Conservation (phyloP, 1,284 basidiomycete species). For the Rhodotorula sp. region DNA sequence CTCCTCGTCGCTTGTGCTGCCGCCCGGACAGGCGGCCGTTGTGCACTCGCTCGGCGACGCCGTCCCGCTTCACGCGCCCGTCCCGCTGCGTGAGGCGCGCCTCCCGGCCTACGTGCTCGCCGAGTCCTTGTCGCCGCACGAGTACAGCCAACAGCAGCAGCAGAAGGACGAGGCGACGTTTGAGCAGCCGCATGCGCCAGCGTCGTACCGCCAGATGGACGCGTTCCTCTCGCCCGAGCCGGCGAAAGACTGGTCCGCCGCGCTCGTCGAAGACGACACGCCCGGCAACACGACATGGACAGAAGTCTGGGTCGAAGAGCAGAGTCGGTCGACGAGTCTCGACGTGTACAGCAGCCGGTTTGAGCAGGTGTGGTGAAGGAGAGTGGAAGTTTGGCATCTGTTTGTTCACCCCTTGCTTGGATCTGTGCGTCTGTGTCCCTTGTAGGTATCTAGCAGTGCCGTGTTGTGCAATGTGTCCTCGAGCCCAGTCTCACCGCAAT, state of each 20-base stretch:
- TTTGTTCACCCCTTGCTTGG: background rate
- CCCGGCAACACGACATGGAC: background rate
- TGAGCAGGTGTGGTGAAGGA: background rate
- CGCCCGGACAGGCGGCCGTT: no score
- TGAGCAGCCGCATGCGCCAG: background rate
- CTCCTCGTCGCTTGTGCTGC: no score
- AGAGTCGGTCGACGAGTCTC: background rate
- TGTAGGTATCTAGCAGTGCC: background rate
- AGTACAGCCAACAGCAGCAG: no score
- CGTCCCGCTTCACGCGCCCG: no score
- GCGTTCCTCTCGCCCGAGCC: slow-evolving; percentile 1
- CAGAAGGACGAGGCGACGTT: no score
- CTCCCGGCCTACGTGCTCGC: no score
- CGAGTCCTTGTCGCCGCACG: no score
- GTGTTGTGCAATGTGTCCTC: background rate
- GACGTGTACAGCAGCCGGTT: background rate
- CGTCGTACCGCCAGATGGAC: background rate
- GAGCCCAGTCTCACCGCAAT: no score
- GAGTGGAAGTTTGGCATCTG: background rate
- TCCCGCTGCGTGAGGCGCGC: no score
- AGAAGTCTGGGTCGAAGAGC: slow-evolving; percentile 2
- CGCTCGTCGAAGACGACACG: background rate
- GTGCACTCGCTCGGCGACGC: no score
- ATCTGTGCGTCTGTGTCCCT: background rate
- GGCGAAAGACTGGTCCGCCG: background rate